Percentiles rank a stretch among this genome's conserved stretches.
Evolutionary conservation across 176 grass and related monocot species (phyloP).

Genomic region (Eleusine coracana): DNA sequence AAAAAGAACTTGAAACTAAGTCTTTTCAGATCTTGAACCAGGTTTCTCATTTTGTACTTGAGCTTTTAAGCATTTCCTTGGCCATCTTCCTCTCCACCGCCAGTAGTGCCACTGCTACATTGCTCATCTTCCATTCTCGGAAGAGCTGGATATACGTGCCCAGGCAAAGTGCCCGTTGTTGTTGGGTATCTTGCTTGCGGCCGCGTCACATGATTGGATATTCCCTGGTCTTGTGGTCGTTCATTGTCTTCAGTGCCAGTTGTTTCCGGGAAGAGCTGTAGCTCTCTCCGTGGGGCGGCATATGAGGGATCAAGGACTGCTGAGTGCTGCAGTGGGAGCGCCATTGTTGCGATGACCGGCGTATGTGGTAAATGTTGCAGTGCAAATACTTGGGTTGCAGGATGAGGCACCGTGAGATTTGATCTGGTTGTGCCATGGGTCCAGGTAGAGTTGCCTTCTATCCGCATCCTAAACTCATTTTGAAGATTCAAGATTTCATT

Average conservation of each 20-base stretch:
- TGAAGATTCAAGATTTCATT: slow-evolving; percentile 59
- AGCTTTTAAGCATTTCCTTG: not conserved
- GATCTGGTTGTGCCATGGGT: slow-evolving; percentile 40
- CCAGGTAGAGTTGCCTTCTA: slow-evolving; percentile 44
- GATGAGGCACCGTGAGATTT: slow-evolving; percentile 25
- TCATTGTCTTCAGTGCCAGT: slow-evolving; percentile 39
- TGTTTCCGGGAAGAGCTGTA: slow-evolving; percentile 81
- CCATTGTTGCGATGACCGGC: not conserved
- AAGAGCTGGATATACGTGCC: slow-evolving; percentile 41
- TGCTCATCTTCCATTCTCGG: slow-evolving; percentile 57
- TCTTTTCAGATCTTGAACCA: not conserved
- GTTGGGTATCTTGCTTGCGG: slow-evolving; percentile 50
- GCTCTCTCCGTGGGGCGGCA: slow-evolving; percentile 46
- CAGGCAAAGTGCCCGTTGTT: slow-evolving; percentile 28
- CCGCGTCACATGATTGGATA: slow-evolving; percentile 36
- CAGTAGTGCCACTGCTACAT: slow-evolving; percentile 46
- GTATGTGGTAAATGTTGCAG: slow-evolving; percentile 45
- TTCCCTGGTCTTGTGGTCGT: slow-evolving; percentile 20
- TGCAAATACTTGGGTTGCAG: slow-evolving; percentile 35
- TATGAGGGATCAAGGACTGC: slow-evolving; percentile 44
- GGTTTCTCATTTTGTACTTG: not conserved
- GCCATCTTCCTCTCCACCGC: slow-evolving; percentile 28
- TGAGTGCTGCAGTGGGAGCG: slow-evolving; percentile 38
- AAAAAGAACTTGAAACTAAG: slow-evolving; percentile 9
- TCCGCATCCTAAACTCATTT: slow-evolving; percentile 51